phyloP scores from a whole-genome alignment of 2,329 filamentous ascomycete species.

The Tolypocladium guangdongense region DNA sequence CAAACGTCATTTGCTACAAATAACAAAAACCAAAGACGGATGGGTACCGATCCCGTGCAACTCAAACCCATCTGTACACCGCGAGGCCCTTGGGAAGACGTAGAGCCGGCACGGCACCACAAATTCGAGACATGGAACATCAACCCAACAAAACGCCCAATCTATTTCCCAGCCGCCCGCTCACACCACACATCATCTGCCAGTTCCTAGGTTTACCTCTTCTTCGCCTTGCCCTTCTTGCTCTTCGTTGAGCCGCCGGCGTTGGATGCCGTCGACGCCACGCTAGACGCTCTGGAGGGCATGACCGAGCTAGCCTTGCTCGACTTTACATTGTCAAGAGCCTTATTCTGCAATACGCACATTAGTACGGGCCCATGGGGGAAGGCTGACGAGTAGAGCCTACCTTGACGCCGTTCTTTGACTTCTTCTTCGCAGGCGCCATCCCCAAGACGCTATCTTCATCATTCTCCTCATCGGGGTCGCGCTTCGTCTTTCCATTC shows the following conservation, averaged over 20 bases:
- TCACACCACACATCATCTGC: not conserved
- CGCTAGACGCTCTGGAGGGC: conserved; percentile 79
- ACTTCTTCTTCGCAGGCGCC: conserved; percentile 88
- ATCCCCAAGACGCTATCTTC: conserved; percentile 71
- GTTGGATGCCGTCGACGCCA: conserved; percentile 59
- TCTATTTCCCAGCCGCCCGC: not conserved
- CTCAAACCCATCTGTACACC: not conserved
- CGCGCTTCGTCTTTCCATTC: conserved; percentile 64
- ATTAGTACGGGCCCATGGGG: too few species aligned
- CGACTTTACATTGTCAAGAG: conserved; percentile 76
- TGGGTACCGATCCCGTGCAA: too few species aligned
- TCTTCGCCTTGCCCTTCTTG: conserved; percentile 25
- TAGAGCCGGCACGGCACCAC: not conserved
- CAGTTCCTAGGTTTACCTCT: conserved; percentile 2
- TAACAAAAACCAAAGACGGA: too few species aligned
- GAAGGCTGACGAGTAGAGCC: not conserved
- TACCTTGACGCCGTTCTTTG: conserved; percentile 82
- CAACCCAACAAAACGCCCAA: not conserved
- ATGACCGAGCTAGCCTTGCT: conserved; percentile 67
- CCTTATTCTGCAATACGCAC: conserved; percentile 62
- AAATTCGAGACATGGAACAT: not conserved
- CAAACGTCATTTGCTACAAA: not conserved
- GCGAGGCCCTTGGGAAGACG: not conserved
- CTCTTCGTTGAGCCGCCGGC: conserved; percentile 40
- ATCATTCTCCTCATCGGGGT: conserved; percentile 70